A percentile compares a stretch with the other conserved stretches of the same genome.
These are phyloP conservation scores for Miscanthus lutarioriparius DNA, from an alignment of 176 grass and related monocot species.

Conservation along the genomic window DNA sequence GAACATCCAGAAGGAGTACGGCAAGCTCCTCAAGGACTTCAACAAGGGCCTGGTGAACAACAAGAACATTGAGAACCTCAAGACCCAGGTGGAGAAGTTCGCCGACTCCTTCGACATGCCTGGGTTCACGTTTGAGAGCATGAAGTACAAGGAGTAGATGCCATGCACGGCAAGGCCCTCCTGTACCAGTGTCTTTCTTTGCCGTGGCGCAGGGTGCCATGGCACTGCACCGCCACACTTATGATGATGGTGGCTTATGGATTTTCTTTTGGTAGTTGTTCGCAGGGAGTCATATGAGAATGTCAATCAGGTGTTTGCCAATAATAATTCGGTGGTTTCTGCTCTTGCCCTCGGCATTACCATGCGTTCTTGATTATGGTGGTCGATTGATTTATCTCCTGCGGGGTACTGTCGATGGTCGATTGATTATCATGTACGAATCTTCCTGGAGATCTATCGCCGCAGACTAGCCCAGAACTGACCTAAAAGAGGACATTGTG, in stretches of 20 bases:
- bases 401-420: background rate
- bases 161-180: background rate
- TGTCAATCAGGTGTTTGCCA: conserved; percentile 1
- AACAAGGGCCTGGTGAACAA: conserved; percentile 84
- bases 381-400: background rate
- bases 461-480: too few relatives aligned
- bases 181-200: background rate
- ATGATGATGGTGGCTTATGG: conserved; percentile 23
- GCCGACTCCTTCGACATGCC: conserved; percentile 89
- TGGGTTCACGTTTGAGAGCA: conserved; percentile 69
- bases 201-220: background rate
- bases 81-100: conserved; percentile 77
- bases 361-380: background rate
- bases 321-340: conserved; percentile 2
- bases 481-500: too few relatives aligned
- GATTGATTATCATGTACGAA: background rate
- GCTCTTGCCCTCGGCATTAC: background rate
- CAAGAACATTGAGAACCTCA: conserved; percentile 75
- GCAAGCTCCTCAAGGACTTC: conserved; percentile 92
- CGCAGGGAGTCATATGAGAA: background rate
- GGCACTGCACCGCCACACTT: background rate
- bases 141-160: conserved; percentile 91
- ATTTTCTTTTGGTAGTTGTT: background rate
- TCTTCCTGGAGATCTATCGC: background rate
- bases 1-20: conserved; percentile 81